A percentile compares a stretch with the other conserved stretches of the same genome.
phyloP scores from a whole-genome alignment of 179 eudicot genomes.

The Heliamphora pulchella region DNA sequence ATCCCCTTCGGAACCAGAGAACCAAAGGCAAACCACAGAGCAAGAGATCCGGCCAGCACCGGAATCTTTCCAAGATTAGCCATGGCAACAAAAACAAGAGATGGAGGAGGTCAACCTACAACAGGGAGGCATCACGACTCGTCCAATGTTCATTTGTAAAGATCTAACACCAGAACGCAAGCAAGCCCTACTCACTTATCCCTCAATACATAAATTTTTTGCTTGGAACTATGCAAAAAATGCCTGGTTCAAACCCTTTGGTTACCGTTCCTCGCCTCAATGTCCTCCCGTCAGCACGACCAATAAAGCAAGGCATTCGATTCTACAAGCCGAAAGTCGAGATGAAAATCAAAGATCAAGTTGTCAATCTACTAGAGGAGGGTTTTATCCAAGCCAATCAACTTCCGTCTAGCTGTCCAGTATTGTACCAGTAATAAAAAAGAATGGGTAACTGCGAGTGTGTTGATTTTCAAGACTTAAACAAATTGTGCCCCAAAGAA shows the following conservation, averaged over 20 bases:
- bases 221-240: not conserved
- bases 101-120: not conserved
- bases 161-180: not conserved
- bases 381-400: not conserved
- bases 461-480: not conserved
- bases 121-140: accelerated
- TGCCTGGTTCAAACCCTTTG: not conserved
- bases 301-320: not conserved
- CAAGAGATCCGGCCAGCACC: not conserved
- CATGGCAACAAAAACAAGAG: not conserved
- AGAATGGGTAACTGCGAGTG: not conserved
- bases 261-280: not conserved
- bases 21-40: not conserved
- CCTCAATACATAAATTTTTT: not conserved
- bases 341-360: not conserved
- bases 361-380: not conserved
- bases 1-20: not conserved
- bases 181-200: not conserved
- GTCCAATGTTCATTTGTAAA: not conserved
- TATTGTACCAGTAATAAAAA: not conserved
- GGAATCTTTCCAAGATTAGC: not conserved
- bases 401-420: not conserved
- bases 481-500: not conserved
- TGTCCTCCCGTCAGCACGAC: not conserved
- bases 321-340: not conserved